phyloP scores from a whole-genome alignment of 2,329 filamentous ascomycete genomes.

The Tricladium varicosporioides region DNA sequence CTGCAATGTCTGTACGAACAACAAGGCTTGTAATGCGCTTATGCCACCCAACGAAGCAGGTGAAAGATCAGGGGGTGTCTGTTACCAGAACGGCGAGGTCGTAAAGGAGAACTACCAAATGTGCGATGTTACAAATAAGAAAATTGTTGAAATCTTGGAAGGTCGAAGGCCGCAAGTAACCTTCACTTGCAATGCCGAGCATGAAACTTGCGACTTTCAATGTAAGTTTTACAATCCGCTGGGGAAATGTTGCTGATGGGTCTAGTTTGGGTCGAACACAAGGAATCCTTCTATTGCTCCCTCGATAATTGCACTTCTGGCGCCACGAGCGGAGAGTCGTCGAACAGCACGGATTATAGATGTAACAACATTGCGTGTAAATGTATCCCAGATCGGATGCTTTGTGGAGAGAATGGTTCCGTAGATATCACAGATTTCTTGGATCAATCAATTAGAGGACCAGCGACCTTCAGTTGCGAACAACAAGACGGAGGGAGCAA shows the following conservation, averaged over 20 bases:
- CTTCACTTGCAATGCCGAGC: constrained; percentile 79
- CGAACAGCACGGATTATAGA: constrained; percentile 80
- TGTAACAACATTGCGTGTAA: constrained; percentile 83
- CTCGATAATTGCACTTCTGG: constrained; percentile 76
- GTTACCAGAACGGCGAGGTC: constrained; percentile 86
- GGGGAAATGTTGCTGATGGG: constrained; percentile 24
- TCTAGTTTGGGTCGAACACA: constrained; percentile 87
- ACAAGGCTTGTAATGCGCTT: constrained; percentile 82
- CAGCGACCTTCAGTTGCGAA: constrained; percentile 77
- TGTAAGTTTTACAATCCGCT: constrained; percentile 53
- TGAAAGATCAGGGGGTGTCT: constrained; percentile 64
- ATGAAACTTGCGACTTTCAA: constrained; percentile 86
- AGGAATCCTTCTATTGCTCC: constrained; percentile 95
- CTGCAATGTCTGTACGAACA: constrained; percentile 88
- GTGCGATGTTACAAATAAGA: constrained; percentile 94
- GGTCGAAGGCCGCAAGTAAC: constrained; percentile 88
- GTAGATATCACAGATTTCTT: constrained; percentile 92
- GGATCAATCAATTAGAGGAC: constrained; percentile 77
- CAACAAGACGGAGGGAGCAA: constrained; percentile 61
- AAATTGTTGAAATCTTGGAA: constrained; percentile 84
- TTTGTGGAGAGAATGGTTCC: constrained; percentile 88
- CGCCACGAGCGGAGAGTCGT: constrained; percentile 63
- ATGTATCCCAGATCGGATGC: constrained; percentile 87
- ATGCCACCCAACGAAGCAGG: constrained; percentile 68
- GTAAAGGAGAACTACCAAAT: constrained; percentile 96